phyloP scores from a whole-genome alignment of 2,329 filamentous ascomycete genomes.

The Botryotinia calthae region DNA sequence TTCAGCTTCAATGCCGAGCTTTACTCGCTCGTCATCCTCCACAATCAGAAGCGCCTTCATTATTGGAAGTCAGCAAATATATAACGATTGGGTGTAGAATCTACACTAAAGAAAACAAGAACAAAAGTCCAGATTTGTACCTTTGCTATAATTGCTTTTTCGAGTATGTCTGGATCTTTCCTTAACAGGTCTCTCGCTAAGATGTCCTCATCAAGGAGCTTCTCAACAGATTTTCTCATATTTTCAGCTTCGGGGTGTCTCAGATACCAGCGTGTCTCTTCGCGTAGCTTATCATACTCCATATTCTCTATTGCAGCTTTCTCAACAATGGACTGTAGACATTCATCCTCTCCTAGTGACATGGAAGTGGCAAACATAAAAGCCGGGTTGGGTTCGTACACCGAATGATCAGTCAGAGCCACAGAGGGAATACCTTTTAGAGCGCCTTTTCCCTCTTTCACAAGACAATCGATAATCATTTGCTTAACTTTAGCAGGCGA shows the following conservation, averaged over 20 bases:
- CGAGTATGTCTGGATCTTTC: not conserved
- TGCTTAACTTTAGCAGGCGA: constrained; percentile 5
- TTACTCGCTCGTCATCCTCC: not conserved
- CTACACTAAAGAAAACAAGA: not conserved
- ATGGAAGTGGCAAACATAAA: not conserved
- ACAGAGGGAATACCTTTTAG: not conserved
- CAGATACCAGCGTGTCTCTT: not conserved
- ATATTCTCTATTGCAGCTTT: not conserved
- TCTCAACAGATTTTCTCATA: not conserved
- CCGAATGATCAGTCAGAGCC: not conserved
- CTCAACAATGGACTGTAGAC: not conserved
- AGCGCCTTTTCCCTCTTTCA: not conserved
- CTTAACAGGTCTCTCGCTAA: not conserved
- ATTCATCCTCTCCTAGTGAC: constrained; percentile 2
- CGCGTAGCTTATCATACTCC: not conserved
- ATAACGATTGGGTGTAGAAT: not conserved
- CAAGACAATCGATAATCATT: not conserved
- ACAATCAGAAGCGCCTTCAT: not conserved
- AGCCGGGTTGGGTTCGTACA: not conserved
- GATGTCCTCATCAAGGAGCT: not conserved
- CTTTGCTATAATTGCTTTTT: not conserved
- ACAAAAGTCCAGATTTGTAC: not conserved
- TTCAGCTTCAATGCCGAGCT: not conserved
- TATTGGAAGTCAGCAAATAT: not conserved
- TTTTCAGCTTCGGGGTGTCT: not conserved